Evolutionary conservation across 805 yeast species (phyloP), one percentile per base, ranked within the genome.

Genomic region (Candida succiphila): DNA sequence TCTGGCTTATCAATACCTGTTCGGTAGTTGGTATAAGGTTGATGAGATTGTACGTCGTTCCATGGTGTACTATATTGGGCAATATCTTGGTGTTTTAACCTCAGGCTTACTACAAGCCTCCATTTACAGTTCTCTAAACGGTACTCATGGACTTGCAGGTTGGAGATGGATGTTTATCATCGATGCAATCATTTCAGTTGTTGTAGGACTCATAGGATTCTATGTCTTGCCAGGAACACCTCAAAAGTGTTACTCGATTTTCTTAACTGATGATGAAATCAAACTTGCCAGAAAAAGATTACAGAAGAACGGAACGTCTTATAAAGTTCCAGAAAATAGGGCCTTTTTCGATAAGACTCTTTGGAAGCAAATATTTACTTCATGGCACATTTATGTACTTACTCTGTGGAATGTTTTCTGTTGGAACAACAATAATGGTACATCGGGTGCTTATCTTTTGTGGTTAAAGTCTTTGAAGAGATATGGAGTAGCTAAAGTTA

Each of bases 201-300:
- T 59, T 3, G 41, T 48, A n/a, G n/a, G 52, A 2, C 7, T 57
- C 8, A 30, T 50, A 10, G 56, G 53, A 6, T 45, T 52, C n/a
- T 18, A 41, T 17, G 30, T 42, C 44, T 55, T 76, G 39, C 87
- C 86, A 8, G 86, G 85, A 31, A 78, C 82, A 15, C 85, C 86
- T 5, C 54, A 64, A 32, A 61, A 65, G 14, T 67, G 77, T 45
- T 67, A 69, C 36, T 68, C 76, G 3, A 50, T 67, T 17, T 71
- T 64, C 44, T 49, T 76, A 19, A 62, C 73, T 0, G 78, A 73
- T 40, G 75, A 71, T 28, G 82, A 76, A 39, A 70, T 72, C 30
- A 57, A 65, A 39, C 50, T 75, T 22, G 72, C 77, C 3, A 60
- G 78, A 37, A 51, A 48, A 29, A 52, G 75, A 40, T 48, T 68